Conservation (phyloP, 768 basidiomycete species). For the Hygrocybe coccinea region DNA sequence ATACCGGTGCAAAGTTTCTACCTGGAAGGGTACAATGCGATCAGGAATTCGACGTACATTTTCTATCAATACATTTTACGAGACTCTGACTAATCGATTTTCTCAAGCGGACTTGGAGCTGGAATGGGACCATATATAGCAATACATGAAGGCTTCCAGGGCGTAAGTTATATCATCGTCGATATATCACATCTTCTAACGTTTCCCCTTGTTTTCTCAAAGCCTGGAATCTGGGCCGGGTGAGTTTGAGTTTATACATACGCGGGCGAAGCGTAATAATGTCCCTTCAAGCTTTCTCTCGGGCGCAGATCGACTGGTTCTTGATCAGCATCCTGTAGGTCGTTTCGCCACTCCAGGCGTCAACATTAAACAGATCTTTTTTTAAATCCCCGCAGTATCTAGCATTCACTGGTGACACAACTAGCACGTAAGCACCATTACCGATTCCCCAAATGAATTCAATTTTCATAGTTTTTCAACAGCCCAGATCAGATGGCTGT, state of each 20-base stretch:
- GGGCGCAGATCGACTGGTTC: conserved; percentile 67
- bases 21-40: conserved; percentile 42
- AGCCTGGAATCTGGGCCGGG: conserved; percentile 46
- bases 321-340: conserved; percentile 79
- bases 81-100: conserved; percentile 1
- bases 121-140: conserved; percentile 52
- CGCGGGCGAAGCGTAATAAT: neutral
- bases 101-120: conserved; percentile 57
- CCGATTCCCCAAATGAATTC: neutral
- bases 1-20: conserved; percentile 39
- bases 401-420: conserved; percentile 38
- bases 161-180: conserved; percentile 37
- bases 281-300: conserved; percentile 52
- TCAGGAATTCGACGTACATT: conserved; percentile 39
- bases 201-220: conserved; percentile 8
- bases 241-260: conserved; percentile 16
- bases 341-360: conserved; percentile 22
- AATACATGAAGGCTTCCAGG: conserved; percentile 66
- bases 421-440: conserved; percentile 33
- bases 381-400: conserved; percentile 35
- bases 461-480: conserved; percentile 4
- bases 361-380: conserved; percentile 26
- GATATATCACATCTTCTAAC: conserved; percentile 9
- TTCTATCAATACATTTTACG: neutral
- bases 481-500: conserved; percentile 38